Conservation (phyloP, 1,284 basidiomycete genomes). For the Ganoderma lingzhi region DNA sequence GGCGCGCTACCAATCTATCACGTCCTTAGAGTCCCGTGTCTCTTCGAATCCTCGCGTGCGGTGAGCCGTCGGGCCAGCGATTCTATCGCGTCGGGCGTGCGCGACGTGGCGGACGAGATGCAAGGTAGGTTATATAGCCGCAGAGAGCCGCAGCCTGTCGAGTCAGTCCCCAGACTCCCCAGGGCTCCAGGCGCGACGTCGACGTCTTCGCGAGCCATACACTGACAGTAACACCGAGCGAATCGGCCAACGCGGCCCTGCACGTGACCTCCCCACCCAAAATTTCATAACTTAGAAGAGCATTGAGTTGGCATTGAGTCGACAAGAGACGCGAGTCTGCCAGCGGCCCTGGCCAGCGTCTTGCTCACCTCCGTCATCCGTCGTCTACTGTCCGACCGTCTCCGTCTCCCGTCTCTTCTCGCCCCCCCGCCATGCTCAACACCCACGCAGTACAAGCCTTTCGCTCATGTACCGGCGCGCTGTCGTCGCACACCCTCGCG, state of each 20-base stretch:
- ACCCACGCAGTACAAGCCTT: conserved; percentile 58
- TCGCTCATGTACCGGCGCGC: conserved; percentile 61
- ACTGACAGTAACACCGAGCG: conserved; percentile 14
- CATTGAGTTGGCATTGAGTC: no score
- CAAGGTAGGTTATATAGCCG: conserved; percentile 1
- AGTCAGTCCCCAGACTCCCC: conserved; percentile 21
- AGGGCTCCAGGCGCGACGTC: not conserved
- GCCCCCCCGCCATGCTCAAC: conserved; percentile 55
- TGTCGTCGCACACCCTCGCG: conserved; percentile 54
- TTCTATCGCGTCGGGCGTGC: conserved; percentile 18
- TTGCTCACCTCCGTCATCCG: conserved; percentile 36
- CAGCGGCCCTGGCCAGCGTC: conserved; percentile 22
- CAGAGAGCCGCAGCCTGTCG: conserved; percentile 12
- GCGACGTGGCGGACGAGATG: conserved; percentile 16
- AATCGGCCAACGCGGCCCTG: conserved; percentile 8
- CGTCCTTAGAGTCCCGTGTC: conserved; percentile 18
- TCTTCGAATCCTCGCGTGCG: conserved; percentile 13
- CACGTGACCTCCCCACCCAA: conserved; percentile 34
- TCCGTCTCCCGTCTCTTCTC: conserved; percentile 17
- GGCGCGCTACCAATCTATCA: conserved; percentile 24
- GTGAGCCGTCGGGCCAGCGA: not conserved
- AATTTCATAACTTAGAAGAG: conserved; percentile 29
- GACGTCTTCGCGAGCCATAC: conserved; percentile 4
- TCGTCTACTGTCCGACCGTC: conserved; percentile 24
- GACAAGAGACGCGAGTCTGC: not conserved